These are phyloP conservation scores for Solanum pinnatisectum DNA, from an alignment of 257 asterid species.

Conservation along the genomic window DNA sequence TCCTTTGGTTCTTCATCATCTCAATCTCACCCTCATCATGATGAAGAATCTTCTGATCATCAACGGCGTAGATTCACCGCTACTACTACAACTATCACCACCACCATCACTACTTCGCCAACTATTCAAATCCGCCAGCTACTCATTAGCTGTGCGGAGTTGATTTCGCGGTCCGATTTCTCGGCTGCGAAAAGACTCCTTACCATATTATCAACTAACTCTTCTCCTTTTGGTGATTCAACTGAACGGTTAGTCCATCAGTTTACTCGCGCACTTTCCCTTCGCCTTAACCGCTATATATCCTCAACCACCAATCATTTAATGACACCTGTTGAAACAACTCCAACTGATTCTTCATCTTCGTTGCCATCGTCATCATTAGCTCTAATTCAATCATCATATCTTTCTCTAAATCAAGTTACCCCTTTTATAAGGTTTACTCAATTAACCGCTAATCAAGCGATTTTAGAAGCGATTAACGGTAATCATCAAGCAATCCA, in stretches of 20 bases:
- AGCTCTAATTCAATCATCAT: constrained; percentile 57
- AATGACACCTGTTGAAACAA: not conserved
- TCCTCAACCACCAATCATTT: constrained; percentile 7
- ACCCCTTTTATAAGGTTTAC: constrained; percentile 78
- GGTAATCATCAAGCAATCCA: constrained; percentile 63
- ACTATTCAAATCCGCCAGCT: constrained; percentile 74
- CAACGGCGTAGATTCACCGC: constrained; percentile 5
- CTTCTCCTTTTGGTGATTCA: constrained; percentile 81
- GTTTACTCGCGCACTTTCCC: constrained; percentile 64
- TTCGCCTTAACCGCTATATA: constrained; percentile 40
- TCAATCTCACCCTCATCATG: constrained; percentile 19
- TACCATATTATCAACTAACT: constrained; percentile 39
- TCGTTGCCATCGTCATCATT: not conserved
- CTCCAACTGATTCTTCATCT: constrained; percentile 8
- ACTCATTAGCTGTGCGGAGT: constrained; percentile 73
- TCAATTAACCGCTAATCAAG: constrained; percentile 92
- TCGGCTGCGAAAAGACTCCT: constrained; percentile 71
- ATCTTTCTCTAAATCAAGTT: constrained; percentile 66
- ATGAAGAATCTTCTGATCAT: not conserved
- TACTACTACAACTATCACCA: not conserved
- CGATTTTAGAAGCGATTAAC: constrained; percentile 68
- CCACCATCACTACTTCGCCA: constrained; percentile 16
- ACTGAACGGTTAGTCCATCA: constrained; percentile 81
- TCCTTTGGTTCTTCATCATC: constrained; percentile 68
- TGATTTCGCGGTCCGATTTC: constrained; percentile 58